phyloP scores from a whole-genome alignment of 208 protist species.

The Leishmania amazonensis region DNA sequence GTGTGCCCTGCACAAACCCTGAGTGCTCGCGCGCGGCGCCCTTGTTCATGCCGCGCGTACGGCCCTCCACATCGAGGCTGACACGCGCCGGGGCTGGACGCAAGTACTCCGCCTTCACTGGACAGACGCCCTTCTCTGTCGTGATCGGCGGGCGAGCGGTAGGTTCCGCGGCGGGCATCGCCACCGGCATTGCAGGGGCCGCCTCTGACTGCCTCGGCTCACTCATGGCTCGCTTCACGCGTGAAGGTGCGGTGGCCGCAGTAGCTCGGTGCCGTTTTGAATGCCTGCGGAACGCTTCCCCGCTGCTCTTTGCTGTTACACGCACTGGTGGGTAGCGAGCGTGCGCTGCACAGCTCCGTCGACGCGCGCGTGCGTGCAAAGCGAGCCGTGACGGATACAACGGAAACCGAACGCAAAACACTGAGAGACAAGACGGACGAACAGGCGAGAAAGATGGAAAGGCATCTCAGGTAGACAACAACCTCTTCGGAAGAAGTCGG shows the following conservation, averaged over 20 bases:
- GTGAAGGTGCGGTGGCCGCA: background rate
- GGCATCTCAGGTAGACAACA: background rate
- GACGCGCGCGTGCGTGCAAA: background rate
- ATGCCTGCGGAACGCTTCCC: background rate
- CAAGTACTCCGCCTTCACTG: slow-evolving; percentile 65
- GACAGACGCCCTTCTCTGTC: slow-evolving; percentile 55
- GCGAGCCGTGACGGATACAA: background rate
- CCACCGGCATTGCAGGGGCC: background rate
- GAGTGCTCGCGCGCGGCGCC: slow-evolving; percentile 60
- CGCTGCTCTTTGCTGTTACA: background rate
- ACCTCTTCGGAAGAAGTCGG: background rate
- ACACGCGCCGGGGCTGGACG: slow-evolving; percentile 57
- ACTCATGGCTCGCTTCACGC: background rate
- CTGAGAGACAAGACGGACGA: background rate
- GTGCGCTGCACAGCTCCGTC: background rate
- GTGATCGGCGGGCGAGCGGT: slow-evolving; percentile 3
- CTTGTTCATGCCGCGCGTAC: slow-evolving; percentile 85
- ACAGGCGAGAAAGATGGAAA: background rate
- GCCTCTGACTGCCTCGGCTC: background rate
- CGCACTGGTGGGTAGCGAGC: background rate
- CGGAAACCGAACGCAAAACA: background rate
- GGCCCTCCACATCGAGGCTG: slow-evolving; percentile 59
- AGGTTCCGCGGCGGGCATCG: background rate
- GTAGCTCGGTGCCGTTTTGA: background rate
- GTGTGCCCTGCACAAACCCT: slow-evolving; percentile 49